Base-by-base conservation (phyloP, 2,329 filamentous ascomycete species). In the Phialophora verrucosa region DNA sequence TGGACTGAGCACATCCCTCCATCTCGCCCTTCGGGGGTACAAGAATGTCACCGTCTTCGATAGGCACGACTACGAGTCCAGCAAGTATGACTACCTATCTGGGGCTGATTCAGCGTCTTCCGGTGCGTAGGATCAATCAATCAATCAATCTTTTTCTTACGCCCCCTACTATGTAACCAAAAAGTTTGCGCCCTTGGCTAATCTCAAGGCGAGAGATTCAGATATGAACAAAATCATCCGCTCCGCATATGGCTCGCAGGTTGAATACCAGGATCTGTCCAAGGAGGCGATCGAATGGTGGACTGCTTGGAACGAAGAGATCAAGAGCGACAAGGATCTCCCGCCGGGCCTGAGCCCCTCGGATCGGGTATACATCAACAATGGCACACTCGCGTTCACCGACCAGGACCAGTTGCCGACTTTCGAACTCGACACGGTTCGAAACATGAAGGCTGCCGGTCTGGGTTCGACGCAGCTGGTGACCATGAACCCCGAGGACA, bases 31-130 rank as follows among this genome's bases (percentile, higher is more conserved):
- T 11, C 63, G 66, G n/a, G 83, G 83, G 3, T 85, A 84, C 71
- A 75, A 31, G 6, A 76, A 82, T 66, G 76, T 85, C 31, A 83
- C 77, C 7, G 78, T 85, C 10, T 76, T 85, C 32, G 83, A 85
- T 70, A 78, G 77, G 68, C 80, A 84, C 69, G 73, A 78, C 23
- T 76, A 83, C 38, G 75, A 80, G 11, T 62, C 78, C 44, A 75
- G 74, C 0, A 71, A 72, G 0, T 84, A 84, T 62, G 78, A 79
- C 7, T 80, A 80, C 63, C 66, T 73, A 0, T 64, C 73, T 1
- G 82, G 82, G 23, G 77, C 78, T 55, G 80, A 83, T 71, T 77
- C 76, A 1, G 81, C 82, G 0, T 82, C 79, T 8, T 47, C 63
- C 35, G 63, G 63, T 65, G 2, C 17, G 57, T 60, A 8, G 10